Percentiles rank a stretch among this genome's conserved stretches.
phyloP scores from a whole-genome alignment of 345 rosid genomes.

The Noccaea caerulescens region DNA sequence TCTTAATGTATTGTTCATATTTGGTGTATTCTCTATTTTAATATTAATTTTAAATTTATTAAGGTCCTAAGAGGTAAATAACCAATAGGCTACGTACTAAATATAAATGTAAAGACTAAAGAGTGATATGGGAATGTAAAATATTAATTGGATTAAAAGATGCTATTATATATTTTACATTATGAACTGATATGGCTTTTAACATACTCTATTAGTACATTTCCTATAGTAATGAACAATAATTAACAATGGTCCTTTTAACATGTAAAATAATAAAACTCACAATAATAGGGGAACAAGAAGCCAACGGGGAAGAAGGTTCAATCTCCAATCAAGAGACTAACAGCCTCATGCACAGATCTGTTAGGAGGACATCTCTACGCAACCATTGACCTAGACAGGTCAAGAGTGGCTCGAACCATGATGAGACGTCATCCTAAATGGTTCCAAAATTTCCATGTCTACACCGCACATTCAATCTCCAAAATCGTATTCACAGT shows the following conservation, averaged over 20 bases:
- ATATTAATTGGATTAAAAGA: too few relatives aligned
- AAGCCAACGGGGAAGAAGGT: constrained; percentile 42
- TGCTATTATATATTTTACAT: too few relatives aligned
- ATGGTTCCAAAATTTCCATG: constrained; percentile 63
- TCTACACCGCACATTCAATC: constrained; percentile 70
- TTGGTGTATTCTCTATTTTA: not conserved
- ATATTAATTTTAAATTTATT: not conserved
- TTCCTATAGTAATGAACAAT: not conserved
- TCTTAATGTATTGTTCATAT: not conserved
- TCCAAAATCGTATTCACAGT: constrained; percentile 61
- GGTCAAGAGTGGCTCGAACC: constrained; percentile 76
- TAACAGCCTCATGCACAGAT: constrained; percentile 46
- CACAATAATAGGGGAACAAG: constrained; percentile 36
- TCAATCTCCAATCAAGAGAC: constrained; percentile 50
- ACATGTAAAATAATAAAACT: not conserved
- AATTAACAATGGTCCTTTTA: not conserved
- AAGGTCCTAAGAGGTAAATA: not conserved
- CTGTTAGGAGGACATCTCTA: constrained; percentile 53
- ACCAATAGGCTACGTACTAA: not conserved
- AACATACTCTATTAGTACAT: not conserved
- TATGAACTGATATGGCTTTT: too few relatives aligned
- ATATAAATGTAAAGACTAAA: not conserved
- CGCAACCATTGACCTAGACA: constrained; percentile 74
- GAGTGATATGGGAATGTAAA: too few relatives aligned
- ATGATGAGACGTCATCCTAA: constrained; percentile 40